A percentile compares a stretch with the other conserved stretches of the same genome.
Evolutionary conservation across 1,284 basidiomycete genomes (phyloP).

Genomic region (Trichosporon asahii): DNA sequence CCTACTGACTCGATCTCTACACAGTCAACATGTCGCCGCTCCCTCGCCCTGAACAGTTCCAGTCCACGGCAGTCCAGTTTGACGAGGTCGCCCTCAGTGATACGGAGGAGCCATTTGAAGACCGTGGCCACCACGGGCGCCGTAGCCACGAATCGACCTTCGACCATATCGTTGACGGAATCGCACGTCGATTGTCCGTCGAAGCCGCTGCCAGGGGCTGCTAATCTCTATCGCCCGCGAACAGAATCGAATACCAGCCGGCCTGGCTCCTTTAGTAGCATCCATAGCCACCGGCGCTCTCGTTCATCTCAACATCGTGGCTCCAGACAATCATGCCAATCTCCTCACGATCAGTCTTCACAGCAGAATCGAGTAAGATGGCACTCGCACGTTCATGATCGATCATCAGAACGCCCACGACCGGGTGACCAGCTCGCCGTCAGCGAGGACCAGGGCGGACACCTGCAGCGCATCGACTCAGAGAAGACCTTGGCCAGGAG

Average conservation of each 20-base stretch:
- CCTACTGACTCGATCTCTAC: not conserved
- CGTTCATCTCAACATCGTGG: not conserved
- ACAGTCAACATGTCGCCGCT: not conserved
- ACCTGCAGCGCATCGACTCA: constrained; percentile 23
- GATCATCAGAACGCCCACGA: not conserved
- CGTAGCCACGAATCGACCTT: not conserved
- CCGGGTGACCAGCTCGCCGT: not conserved
- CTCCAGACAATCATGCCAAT: not conserved
- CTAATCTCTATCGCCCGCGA: constrained; percentile 20
- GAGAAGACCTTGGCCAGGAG: constrained; percentile 19
- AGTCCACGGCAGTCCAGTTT: not conserved
- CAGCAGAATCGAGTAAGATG: constrained; percentile 8
- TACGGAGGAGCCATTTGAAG: not conserved
- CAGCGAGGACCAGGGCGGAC: no score
- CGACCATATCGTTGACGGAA: not conserved
- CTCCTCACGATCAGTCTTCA: not conserved
- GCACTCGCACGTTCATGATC: not conserved
- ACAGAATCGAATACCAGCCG: constrained; percentile 13
- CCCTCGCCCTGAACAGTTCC: not conserved
- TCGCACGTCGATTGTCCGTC: constrained; percentile 12
- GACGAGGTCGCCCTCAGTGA: not conserved
- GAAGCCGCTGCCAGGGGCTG: constrained; percentile 18
- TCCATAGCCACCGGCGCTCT: constrained; percentile 3
- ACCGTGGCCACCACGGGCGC: not conserved
- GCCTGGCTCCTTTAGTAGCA: not conserved